Evolutionary conservation across 2,329 filamentous ascomycete genomes (phyloP).

Genomic region (Aspergillus vadensis): DNA sequence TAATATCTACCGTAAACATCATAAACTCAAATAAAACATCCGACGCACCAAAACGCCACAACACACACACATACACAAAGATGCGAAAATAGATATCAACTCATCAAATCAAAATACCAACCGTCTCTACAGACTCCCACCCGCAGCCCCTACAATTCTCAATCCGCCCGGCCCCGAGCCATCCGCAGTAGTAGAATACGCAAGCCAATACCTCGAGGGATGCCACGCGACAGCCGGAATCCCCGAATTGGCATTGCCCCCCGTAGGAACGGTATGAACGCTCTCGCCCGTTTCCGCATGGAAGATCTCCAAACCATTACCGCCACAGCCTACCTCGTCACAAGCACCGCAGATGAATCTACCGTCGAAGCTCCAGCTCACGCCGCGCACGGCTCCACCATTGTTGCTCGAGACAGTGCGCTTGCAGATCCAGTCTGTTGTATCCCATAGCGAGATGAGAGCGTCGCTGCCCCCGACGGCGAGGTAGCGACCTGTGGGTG

Average conservation of each 20-base stretch:
- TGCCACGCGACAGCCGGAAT: slow-evolving; percentile 54
- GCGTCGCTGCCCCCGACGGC: slow-evolving; percentile 53
- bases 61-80: not conserved
- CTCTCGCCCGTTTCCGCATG: slow-evolving; percentile 54
- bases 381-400: slow-evolving; percentile 49
- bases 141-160: slow-evolving; percentile 52
- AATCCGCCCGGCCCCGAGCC: slow-evolving; percentile 44
- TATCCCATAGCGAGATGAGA: slow-evolving; percentile 55
- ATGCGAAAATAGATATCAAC: not conserved
- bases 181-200: slow-evolving; percentile 50
- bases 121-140: slow-evolving; percentile 35
- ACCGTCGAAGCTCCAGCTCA: slow-evolving; percentile 55
- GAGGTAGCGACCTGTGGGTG: slow-evolving; percentile 51
- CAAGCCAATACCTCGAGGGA: slow-evolving; percentile 52
- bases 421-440: slow-evolving; percentile 53
- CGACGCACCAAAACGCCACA: not conserved
- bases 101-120: not conserved
- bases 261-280: slow-evolving; percentile 48
- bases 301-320: slow-evolving; percentile 51
- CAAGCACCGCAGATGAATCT: slow-evolving; percentile 52
- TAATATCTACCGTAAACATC: not conserved
- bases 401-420: slow-evolving; percentile 49
- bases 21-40: not conserved
- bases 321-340: slow-evolving; percentile 48
- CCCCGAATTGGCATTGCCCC: slow-evolving; percentile 36